Base-by-base conservation (phyloP, 148 eudicot genomes). In the Chenopodium formosanum region DNA sequence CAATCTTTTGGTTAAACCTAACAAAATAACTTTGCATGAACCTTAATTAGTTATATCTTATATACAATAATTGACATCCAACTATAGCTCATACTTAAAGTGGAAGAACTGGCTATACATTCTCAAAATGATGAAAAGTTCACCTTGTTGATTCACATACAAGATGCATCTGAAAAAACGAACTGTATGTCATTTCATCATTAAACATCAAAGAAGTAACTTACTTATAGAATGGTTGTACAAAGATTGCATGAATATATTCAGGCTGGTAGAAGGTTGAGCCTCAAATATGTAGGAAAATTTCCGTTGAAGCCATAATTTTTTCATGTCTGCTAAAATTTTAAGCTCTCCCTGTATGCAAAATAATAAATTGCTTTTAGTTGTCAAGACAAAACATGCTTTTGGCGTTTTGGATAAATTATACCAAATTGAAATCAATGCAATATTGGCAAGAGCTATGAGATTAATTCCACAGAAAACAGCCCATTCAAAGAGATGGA, bases 261-360 rank as follows among this genome's bases (percentile, higher is more conserved):
- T 87, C 87, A 86, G 76, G 72, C 91, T 84, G 14, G 81, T 87
- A 19, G 92, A 83, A 83, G 93, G 97, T 75, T 86, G 83, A 79
- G 94, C 93, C 87, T 91, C 97, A 79, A 89, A 94, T 74, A 94
- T 87, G 82, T 83, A 92, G 70, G 98, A 88, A 82, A 94, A 91
- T 82, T 91, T 91, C 68, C 87, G 89, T 27, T 85, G 82, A 85
- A 87, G 90, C 98, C 98, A 94, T 29, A 92, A 62, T 73, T 77
- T 88, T 89, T 91, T 94, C 92, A 92, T 88, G 81, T 90, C 92
- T 23, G 85, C 85, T 79, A 92, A 83, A 12, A 84, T 82, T 60
- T 80, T 87, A 23, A 85, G 83, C 74, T 83, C 87, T 68, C 80
- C 88, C 93, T 92, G 77, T 64, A 82, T 58, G 31, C 68, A 56